Conservation (phyloP, 306 rosid species). For the Cucumis cinereus region DNA sequence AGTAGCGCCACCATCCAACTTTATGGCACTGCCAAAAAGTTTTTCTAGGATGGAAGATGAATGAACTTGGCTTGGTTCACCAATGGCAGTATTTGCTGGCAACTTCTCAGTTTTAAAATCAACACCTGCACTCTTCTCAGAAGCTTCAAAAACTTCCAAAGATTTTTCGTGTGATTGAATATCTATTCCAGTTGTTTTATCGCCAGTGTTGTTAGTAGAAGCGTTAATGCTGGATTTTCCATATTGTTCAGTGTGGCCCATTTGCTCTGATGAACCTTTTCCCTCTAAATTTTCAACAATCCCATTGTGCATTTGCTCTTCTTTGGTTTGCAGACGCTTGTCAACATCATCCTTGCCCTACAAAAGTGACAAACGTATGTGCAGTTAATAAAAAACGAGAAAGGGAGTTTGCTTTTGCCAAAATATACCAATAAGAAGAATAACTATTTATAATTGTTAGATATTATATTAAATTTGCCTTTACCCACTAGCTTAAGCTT, state of each 20-base stretch:
- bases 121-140: slow-evolving; percentile 34
- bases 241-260: slow-evolving; percentile 28
- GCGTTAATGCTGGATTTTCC: slow-evolving; percentile 26
- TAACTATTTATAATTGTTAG: no score
- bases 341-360: slow-evolving; percentile 47
- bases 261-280: slow-evolving; percentile 27
- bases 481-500: no score
- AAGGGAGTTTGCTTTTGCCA: neutral
- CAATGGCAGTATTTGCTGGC: slow-evolving; percentile 24
- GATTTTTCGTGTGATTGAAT: slow-evolving; percentile 30
- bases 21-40: slow-evolving; percentile 48
- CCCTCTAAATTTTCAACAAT: slow-evolving; percentile 33
- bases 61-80: slow-evolving; percentile 28
- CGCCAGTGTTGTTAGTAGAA: slow-evolving; percentile 31
- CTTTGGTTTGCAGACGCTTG: slow-evolving; percentile 20
- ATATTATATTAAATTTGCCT: no score
- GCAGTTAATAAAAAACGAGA: slow-evolving; percentile 5
- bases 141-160: slow-evolving; percentile 41
- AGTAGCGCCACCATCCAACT: slow-evolving; percentile 31
- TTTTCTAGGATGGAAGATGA: slow-evolving; percentile 61
- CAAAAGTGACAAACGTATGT: slow-evolving; percentile 17
- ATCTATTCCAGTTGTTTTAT: slow-evolving; percentile 24
- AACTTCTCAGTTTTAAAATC: slow-evolving; percentile 40
- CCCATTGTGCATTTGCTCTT: slow-evolving; percentile 22
- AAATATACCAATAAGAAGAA: neutral